Percentiles rank a stretch among this genome's conserved stretches.
These are phyloP conservation scores for Furcasterigmium furcatum DNA, from an alignment of 2,329 filamentous ascomycete genomes.

Conservation along the genomic window DNA sequence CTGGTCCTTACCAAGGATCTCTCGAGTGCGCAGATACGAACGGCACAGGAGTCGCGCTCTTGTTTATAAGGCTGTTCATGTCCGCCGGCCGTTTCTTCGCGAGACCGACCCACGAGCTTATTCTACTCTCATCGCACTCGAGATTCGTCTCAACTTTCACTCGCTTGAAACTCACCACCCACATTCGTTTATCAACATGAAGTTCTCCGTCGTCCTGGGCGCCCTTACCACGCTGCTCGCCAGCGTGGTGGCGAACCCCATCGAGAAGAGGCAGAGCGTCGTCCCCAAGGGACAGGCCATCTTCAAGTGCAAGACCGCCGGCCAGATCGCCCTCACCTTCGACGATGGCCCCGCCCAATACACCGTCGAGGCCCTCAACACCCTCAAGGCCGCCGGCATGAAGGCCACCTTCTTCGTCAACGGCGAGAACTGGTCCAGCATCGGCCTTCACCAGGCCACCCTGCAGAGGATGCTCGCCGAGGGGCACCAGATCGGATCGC, in stretches of 20 bases:
- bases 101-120: too few species aligned
- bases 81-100: too few species aligned
- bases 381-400: constrained; percentile 21
- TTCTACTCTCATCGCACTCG: too few species aligned
- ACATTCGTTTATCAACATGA: constrained; percentile 4
- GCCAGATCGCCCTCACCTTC: constrained; percentile 38
- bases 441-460: not conserved
- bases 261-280: constrained; percentile 19
- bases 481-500: constrained; percentile 4
- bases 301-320: constrained; percentile 23
- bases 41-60: too few species aligned
- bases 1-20: too few species aligned
- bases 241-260: constrained; percentile 23
- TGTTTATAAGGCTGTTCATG: too few species aligned
- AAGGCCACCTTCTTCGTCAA: constrained; percentile 27
- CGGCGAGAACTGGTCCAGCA: constrained; percentile 1
- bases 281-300: constrained; percentile 22
- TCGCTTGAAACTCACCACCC: not conserved
- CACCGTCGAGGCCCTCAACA: constrained; percentile 35
- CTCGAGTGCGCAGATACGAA: too few species aligned
- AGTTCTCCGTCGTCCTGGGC: constrained; percentile 8
- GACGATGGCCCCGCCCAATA: constrained; percentile 41
- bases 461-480: constrained; percentile 1
- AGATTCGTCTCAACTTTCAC: not conserved
- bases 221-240: constrained; percentile 18